Evolutionary conservation across 1,139 yeast species (phyloP).

Genomic region (Chernovozyma aurita): DNA sequence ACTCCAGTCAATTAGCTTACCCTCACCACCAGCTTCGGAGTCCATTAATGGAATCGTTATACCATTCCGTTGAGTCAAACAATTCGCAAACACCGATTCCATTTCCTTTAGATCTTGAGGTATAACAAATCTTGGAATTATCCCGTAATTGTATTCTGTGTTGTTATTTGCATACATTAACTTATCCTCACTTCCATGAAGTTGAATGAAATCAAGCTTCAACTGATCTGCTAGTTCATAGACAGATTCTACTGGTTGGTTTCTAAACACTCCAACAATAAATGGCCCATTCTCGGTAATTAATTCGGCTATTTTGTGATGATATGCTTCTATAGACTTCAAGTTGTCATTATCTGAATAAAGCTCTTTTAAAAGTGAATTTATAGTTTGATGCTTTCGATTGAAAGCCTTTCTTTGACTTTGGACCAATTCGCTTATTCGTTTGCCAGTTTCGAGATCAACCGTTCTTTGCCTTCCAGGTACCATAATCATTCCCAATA

Average conservation of each 20-base stretch:
- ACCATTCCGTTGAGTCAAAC: conserved; percentile 15
- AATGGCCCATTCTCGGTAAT: conserved; percentile 56
- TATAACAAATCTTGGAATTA: conserved; percentile 66
- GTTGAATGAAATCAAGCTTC: conserved; percentile 71
- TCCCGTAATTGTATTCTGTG: conserved; percentile 40
- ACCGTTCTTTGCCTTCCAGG: conserved; percentile 78
- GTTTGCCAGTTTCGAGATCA: conserved; percentile 46
- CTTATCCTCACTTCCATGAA: conserved; percentile 82
- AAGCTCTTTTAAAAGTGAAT: conserved; percentile 14
- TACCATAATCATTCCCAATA: conserved; percentile 82
- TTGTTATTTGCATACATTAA: conserved; percentile 44
- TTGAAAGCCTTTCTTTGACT: conserved; percentile 14
- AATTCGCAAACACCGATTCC: conserved; percentile 15
- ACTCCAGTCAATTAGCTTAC: conserved; percentile 70
- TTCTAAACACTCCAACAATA: conserved; percentile 86
- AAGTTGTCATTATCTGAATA: conserved; percentile 14
- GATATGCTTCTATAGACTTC: conserved; percentile 28
- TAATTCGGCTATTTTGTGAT: conserved; percentile 22
- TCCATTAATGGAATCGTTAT: conserved; percentile 65
- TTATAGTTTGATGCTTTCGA: conserved; percentile 16
- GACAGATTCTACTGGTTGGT: conserved; percentile 69
- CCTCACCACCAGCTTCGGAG: conserved; percentile 91
- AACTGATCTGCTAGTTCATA: conserved; percentile 41
- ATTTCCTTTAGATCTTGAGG: conserved; percentile 45
- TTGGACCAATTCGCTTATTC: conserved; percentile 41